phyloP scores from a whole-genome alignment of 164 flowering plant species.

The Aristolochia contorta region DNA sequence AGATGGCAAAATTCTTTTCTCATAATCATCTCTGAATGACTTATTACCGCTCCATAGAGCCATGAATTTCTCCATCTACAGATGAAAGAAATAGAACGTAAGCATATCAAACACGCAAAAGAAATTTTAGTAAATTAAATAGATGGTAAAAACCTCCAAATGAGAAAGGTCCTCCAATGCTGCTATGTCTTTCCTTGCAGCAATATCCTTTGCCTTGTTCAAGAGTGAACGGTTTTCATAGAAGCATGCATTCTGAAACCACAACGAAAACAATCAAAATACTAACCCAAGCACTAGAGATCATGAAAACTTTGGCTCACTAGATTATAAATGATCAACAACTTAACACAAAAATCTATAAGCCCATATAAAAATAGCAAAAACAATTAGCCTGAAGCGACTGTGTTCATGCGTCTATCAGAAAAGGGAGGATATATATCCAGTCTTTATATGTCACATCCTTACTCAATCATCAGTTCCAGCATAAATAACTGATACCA shows the following conservation, averaged over 20 bases:
- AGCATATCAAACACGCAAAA: not conserved
- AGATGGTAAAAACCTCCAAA: slow-evolving; percentile 43
- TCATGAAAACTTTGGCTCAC: not conserved
- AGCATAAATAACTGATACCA: too few species aligned
- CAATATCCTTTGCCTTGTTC: slow-evolving; percentile 55
- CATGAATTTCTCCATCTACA: slow-evolving; percentile 69
- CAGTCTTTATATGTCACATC: too few species aligned
- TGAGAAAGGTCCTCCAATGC: slow-evolving; percentile 49
- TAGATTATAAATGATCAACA: not conserved
- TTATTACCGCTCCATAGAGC: slow-evolving; percentile 56
- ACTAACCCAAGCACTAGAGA: not conserved
- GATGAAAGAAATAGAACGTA: not conserved
- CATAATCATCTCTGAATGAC: slow-evolving; percentile 75
- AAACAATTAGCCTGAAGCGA: too few species aligned
- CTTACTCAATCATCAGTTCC: too few species aligned
- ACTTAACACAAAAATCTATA: too few species aligned
- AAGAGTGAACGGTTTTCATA: slow-evolving; percentile 46
- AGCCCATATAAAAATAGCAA: too few species aligned
- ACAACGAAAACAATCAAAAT: not conserved
- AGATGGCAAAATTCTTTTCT: slow-evolving; percentile 58
- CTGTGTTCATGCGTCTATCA: too few species aligned
- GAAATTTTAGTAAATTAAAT: not conserved
- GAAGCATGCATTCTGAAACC: slow-evolving; percentile 55
- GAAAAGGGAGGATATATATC: too few species aligned
- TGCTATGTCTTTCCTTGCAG: slow-evolving; percentile 58